These are phyloP conservation scores for Aspergillus steynii DNA, from an alignment of 495 filamentous ascomycete genomes.

Conservation along the genomic window DNA sequence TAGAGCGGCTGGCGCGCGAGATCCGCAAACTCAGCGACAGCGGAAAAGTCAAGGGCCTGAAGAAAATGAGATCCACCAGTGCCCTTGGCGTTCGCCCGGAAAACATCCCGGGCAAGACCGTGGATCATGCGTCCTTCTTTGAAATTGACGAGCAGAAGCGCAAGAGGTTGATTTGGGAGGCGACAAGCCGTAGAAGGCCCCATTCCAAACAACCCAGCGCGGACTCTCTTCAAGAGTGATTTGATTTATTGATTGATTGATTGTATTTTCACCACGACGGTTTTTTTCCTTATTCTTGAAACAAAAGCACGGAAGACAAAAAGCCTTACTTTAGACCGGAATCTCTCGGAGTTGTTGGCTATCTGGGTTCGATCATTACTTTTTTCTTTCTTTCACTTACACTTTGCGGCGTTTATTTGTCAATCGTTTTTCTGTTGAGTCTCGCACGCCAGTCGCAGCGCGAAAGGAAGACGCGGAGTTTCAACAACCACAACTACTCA, in stretches of 20 bases:
- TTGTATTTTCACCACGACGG: slow-evolving; percentile 3
- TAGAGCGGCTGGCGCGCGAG: slow-evolving; percentile 61
- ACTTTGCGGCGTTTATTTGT: background rate
- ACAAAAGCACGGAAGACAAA: slow-evolving; percentile 23
- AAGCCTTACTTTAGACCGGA: slow-evolving; percentile 13
- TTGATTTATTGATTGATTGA: slow-evolving; percentile 4
- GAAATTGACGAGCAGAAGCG: slow-evolving; percentile 52
- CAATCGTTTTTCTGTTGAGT: background rate
- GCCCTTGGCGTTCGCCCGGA: slow-evolving; percentile 31
- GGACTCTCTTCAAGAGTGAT: slow-evolving; percentile 18
- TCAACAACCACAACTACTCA: background rate
- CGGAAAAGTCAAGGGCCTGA: slow-evolving; percentile 35
- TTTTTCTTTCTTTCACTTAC: slow-evolving; percentile 11
- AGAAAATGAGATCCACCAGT: slow-evolving; percentile 53
- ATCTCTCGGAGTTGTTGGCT: slow-evolving; percentile 21
- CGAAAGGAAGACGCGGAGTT: background rate
- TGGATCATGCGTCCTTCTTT: slow-evolving; percentile 39
- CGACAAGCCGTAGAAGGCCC: slow-evolving; percentile 42
- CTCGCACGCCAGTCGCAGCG: background rate
- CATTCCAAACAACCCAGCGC: slow-evolving; percentile 27
- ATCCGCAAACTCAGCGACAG: slow-evolving; percentile 48
- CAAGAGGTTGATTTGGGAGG: slow-evolving; percentile 50
- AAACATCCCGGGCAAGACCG: slow-evolving; percentile 24
- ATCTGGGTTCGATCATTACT: slow-evolving; percentile 9
- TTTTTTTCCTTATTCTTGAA: slow-evolving; percentile 3